Base-by-base conservation (phyloP, 2,329 filamentous ascomycete species). In the Talaromyces sp. region DNA sequence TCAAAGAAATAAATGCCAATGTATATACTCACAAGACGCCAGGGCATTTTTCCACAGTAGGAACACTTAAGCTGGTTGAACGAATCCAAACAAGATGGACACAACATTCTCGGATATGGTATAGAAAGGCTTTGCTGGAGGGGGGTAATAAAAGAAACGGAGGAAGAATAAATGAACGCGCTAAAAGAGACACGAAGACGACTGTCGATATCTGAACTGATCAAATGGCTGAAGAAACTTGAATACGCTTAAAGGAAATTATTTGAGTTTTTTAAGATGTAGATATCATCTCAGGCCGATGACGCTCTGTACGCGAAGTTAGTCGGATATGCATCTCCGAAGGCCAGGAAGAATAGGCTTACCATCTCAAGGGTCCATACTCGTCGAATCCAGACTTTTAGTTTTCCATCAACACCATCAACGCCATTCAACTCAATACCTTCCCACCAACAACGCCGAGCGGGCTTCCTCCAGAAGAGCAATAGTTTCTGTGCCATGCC, bases 331-430 rank as follows among this genome's bases (percentile, higher is more conserved):
- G 62, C 73, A 70, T 76, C 73, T 60, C 58, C 49, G 22, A 58
- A 61, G 17, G 34, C 43, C 31, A 29, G 10, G 11, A 40, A 31
- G 1, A 43, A 49, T 63, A 31, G 8, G 74, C 83, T 76, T 78
- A 89, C 87, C 87, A 99, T 99, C 84, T 99, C 95, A 66, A 99
- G 85, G 67, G 95, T 99, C 95, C 95, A 99, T 67, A 99, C 95
- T 73, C 95, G 87, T 74, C 95, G 86, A 76, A 99, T 98, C 95
- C 95, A 99, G 66, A 99, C 93, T 81, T 99, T 99, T 71, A 99
- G 84, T 76, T 89, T 92, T 61, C 93, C 94, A 61, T 96, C 88
- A 7, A 98, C 90, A 15, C 95, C 95, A 60, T 96, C 92, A 13
- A 99, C 91, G 69, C 91, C 85, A 19, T 95, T 88, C 53, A 99